Percentiles rank a stretch among this genome's conserved stretches.
Evolutionary conservation across 2,329 filamentous ascomycete genomes (phyloP).

Genomic region (Neoscytalidium dimidiatum): DNA sequence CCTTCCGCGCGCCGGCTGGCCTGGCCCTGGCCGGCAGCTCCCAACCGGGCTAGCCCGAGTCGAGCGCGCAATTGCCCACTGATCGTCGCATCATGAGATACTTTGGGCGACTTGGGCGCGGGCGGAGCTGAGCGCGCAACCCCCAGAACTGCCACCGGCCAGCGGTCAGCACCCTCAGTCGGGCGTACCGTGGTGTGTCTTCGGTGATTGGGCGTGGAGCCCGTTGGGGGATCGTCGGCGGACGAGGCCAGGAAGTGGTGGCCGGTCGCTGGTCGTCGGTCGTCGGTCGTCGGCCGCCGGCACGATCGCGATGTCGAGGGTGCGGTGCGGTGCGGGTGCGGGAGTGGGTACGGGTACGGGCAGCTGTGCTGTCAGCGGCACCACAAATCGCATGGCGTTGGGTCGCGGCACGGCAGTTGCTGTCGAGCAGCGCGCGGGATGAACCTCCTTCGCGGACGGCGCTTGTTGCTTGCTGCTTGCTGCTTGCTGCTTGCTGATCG

Average conservation of each 20-base stretch:
- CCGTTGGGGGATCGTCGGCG: constrained; percentile 12
- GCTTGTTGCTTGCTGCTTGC: no score
- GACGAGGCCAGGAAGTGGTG: neutral
- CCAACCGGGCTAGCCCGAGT: constrained; percentile 9
- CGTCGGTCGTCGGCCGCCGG: no score
- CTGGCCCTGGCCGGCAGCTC: neutral
- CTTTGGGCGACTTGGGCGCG: constrained; percentile 8
- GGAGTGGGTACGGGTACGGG: no score
- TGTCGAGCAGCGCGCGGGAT: constrained; percentile 1
- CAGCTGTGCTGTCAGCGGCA: neutral
- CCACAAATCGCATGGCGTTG: constrained; percentile 7
- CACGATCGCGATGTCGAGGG: neutral
- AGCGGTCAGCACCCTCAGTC: constrained; percentile 4
- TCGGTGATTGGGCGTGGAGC: constrained; percentile 17
- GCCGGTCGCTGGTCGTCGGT: no score
- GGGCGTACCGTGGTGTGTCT: constrained; percentile 16
- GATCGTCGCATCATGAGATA: constrained; percentile 16
- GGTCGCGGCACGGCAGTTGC: neutral
- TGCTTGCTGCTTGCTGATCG: constrained; percentile 2
- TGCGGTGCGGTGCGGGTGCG: no score
- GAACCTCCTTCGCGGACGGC: neutral
- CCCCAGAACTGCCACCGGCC: neutral
- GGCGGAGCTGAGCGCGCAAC: constrained; percentile 11
- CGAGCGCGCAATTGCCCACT: neutral
- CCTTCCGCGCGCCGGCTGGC: constrained; percentile 8